Base-by-base conservation (phyloP, 2,329 filamentous ascomycete genomes). In the Westerdykella aurantiaca region DNA sequence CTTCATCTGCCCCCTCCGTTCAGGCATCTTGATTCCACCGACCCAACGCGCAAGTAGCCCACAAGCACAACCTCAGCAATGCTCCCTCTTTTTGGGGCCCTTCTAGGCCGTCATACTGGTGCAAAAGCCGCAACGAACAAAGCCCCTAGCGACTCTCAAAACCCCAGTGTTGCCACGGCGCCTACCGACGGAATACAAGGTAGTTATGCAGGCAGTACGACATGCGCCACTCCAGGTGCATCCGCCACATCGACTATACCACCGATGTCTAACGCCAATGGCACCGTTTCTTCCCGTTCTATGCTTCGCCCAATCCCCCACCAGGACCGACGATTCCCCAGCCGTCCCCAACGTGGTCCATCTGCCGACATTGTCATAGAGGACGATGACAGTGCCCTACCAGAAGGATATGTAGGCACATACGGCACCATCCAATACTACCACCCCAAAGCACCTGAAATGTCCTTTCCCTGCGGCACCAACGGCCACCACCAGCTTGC, bases 401-500 rank as follows among this genome's bases (percentile, higher is more conserved):
- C 51, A 2, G 35, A 46, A 14, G 43, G 44, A 10, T 56, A 56
- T 38, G 11, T 41, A 7, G 50, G 52, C 3, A 56, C 52, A 1
- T 46, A 42, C 7, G 38, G 43, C 2, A 33, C 43, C 13, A 42
- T 42, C 4, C 50, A 47, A 1, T 44, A 43, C 35, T 48, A 39
- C 31, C 11, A 37, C 5, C 34, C 18, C 35, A 31, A 7, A 38
- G 38, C 3, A 39, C 42, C 4, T 38, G 21, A 38, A 14, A 23
- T 22, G 13, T 14, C 22, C 12, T 22, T 43, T n/a, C 12, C 34
- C 1, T 45, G 44, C 21, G 43, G 48, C 13, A 13, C 10, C 11
- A 31, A 38, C n/a, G 35, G 39, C 14, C 44, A 37, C 1, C 50
- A 53, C 35, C 41, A 40, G 17, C 48, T 56, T 18, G 31, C 43